A percentile compares a stretch with the other conserved stretches of the same genome.
Conservation (phyloP, 2,329 filamentous ascomycete genomes). For the Rugonectria rugulosa region DNA sequence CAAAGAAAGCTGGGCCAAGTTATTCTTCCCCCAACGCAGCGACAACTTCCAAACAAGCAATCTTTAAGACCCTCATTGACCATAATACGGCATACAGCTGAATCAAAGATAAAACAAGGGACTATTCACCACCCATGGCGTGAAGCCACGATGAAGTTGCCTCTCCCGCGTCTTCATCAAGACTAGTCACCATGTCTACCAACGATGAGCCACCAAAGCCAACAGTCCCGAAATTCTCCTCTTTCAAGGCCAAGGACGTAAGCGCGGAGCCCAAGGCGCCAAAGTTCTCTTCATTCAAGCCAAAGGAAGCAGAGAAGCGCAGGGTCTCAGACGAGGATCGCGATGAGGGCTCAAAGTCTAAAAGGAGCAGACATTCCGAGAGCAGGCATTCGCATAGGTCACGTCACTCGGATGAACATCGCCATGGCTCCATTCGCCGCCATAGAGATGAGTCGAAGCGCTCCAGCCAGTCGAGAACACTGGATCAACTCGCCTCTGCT, state of each 20-base stretch:
- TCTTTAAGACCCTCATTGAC: background rate
- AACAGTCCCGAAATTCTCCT: constrained; percentile 73
- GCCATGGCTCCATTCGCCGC: constrained; percentile 22
- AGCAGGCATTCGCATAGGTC: constrained; percentile 27
- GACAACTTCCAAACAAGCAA: too few relatives aligned
- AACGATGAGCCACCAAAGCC: constrained; percentile 34
- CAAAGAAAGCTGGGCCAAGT: too few relatives aligned
- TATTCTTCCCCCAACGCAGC: too few relatives aligned
- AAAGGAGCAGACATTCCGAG: constrained; percentile 32
- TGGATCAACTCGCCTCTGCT: constrained; percentile 11
- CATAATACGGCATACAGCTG: background rate
- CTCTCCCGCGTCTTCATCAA: background rate
- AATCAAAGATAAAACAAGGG: too few relatives aligned
- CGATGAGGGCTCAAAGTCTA: constrained; percentile 29
- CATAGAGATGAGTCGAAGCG: constrained; percentile 18
- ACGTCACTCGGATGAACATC: constrained; percentile 27
- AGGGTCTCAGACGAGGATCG: constrained; percentile 28
- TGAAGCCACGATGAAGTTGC: constrained; percentile 22
- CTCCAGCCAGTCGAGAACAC: constrained; percentile 11
- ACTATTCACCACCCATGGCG: background rate
- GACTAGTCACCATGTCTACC: constrained; percentile 36
- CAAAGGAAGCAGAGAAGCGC: constrained; percentile 49
- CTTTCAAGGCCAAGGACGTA: constrained; percentile 62
- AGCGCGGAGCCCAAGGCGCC: constrained; percentile 50
- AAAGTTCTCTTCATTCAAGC: constrained; percentile 78